Evolutionary conservation across 306 rosid species (phyloP), one percentile per base, ranked within the genome.

Genomic region (Erythrophleum fordii): DNA sequence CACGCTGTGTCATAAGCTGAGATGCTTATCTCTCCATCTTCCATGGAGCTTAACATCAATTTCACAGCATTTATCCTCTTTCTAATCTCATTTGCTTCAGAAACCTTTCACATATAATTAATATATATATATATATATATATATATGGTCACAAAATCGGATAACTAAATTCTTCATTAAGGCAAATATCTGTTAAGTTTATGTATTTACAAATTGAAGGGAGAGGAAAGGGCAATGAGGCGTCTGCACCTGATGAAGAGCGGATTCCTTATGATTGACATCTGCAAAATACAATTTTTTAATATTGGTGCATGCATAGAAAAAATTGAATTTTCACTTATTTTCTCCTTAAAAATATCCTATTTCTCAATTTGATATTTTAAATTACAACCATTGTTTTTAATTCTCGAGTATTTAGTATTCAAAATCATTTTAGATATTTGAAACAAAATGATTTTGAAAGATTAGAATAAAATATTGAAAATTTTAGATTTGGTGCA

Each of bases 1-100:
- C 98, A 93, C 3, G 98, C 98, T 5, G 98, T 93, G 90, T 91
- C 98, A 77, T 93, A 93, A 9, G 98, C 91, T 11, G 98, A 93
- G 2, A 90, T 77, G 80, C 87, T 90, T 68, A 91, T 93, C 78
- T 93, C 97, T 82, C 98, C 98, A 16, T 93, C 92, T 42, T 84
- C 91, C 84, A 88, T 87, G 0, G 89, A 82, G 13, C 44, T 76
- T 85, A 93, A 28, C 88, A 91, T 88, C 13, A 53, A 49, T 76
- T 81, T 87, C 16, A 87, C 75, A 1, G 46, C 49, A 11, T 76
- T 31, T 44, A 89, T 91, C 48, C 79, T 79, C 59, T 83, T 69
- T 51, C 64, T 77, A 3, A 84, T 88, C 87, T 90, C 83, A 22
- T 82, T 85, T 18, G 79, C 26, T 17, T 78, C 48, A 66, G 61